These are phyloP conservation scores for Mycena amicta DNA, from an alignment of 768 basidiomycete genomes.

Conservation along the genomic window DNA sequence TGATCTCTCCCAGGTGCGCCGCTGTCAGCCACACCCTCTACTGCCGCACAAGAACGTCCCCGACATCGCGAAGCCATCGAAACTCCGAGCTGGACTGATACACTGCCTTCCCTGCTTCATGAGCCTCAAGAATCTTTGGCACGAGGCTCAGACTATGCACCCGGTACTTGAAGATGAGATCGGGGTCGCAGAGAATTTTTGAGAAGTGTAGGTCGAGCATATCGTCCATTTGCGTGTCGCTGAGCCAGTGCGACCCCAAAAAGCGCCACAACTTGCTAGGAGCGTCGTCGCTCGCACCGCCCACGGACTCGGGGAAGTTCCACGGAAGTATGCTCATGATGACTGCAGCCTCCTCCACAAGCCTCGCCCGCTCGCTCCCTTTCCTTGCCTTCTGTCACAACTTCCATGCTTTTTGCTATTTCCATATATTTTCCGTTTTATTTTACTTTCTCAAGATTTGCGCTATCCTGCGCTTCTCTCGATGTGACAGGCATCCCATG, in stretches of 20 bases:
- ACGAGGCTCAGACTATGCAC: background rate
- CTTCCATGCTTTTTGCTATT: too few relatives aligned
- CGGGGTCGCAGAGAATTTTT: background rate
- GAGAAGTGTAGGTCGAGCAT: background rate
- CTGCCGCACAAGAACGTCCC: background rate
- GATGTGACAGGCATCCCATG: too few relatives aligned
- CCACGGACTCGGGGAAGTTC: background rate
- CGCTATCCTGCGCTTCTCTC: too few relatives aligned
- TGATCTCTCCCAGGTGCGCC: background rate
- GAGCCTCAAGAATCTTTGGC: background rate
- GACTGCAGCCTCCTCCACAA: background rate
- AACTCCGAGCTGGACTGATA: background rate
- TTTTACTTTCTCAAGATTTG: too few relatives aligned
- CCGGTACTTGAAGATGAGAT: background rate
- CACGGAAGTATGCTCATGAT: background rate
- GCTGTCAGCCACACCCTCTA: background rate
- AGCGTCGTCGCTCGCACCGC: background rate
- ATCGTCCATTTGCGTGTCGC: background rate
- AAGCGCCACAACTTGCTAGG: background rate
- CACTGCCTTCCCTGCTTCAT: background rate
- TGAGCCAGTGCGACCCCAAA: background rate
- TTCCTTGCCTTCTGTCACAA: too few relatives aligned
- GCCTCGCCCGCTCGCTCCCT: too few relatives aligned
- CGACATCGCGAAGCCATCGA: background rate
- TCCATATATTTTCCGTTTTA: too few relatives aligned